These are phyloP conservation scores for Ustilago esculenta DNA, from an alignment of 1,284 basidiomycete genomes.

Conservation along the genomic window DNA sequence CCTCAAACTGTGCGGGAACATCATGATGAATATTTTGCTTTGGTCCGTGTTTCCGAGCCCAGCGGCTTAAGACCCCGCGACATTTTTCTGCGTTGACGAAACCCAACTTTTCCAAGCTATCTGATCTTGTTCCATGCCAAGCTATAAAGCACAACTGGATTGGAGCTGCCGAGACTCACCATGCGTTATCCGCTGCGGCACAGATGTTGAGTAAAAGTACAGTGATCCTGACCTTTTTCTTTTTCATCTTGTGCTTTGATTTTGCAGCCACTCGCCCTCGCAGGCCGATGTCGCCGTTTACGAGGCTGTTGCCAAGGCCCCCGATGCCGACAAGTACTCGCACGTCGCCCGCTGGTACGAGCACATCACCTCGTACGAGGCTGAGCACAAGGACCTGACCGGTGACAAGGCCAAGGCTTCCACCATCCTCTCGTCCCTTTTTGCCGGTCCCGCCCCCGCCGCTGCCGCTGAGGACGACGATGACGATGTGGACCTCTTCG, in stretches of 20 bases:
- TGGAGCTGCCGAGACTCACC: too few species aligned
- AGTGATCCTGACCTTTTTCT: constrained; percentile 13
- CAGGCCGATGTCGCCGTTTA: constrained; percentile 96
- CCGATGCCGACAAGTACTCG: constrained; percentile 73
- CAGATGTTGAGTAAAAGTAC: too few species aligned
- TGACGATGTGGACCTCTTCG: constrained; percentile 91
- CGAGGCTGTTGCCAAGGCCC: constrained; percentile 77
- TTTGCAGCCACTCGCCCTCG: constrained; percentile 84
- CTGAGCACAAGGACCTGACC: constrained; percentile 59
- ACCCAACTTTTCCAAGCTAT: constrained; percentile 61
- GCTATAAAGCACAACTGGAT: not conserved
- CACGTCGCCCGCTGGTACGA: constrained; percentile 91
- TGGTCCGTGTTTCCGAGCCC: constrained; percentile 68
- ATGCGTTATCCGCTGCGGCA: too few species aligned
- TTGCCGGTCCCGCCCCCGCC: constrained; percentile 64
- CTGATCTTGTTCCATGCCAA: constrained; percentile 49
- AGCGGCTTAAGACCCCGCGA: constrained; percentile 68
- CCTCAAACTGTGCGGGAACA: constrained; percentile 14
- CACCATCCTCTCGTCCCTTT: constrained; percentile 44
- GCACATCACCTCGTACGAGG: constrained; percentile 65
- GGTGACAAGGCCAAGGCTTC: constrained; percentile 66
- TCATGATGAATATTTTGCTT: constrained; percentile 63
- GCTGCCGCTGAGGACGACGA: constrained; percentile 80
- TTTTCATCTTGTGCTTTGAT: not conserved
- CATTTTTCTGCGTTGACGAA: constrained; percentile 66